Evolutionary conservation across 805 yeast species (phyloP), one percentile per base, ranked within the genome.

Genomic region (Saturnispora saitoi): DNA sequence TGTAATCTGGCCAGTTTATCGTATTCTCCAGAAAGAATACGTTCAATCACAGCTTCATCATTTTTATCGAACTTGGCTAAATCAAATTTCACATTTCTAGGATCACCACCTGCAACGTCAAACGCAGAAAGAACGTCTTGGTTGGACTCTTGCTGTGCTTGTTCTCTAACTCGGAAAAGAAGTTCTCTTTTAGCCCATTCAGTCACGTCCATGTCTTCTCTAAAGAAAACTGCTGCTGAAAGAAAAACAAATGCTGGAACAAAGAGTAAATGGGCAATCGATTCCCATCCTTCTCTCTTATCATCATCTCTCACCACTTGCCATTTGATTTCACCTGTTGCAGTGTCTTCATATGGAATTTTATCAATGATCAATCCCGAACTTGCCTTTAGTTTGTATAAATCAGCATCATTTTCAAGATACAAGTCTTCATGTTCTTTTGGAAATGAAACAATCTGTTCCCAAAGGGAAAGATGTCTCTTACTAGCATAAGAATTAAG

Each of bases 151-250:
- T 73, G 75, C 68, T 72, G 74, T 54, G 75, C 76, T 56, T 78
- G 77, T 63, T 83, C 87, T 71, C 79, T 79, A 32, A 78, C 80
- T 72, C 95, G 82, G 64, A 83, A 74, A 59, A 86, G 72, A 65
- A 86, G 76, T 70, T 86, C 95, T 63, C 84, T 78, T 63, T 78
- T 77, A 37, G 95, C 95, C 95, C 95, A 86, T 58, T 80, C 86
- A 51, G 74, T 69, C 48, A 78, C 67, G 53, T 71, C 72, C 58
- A 60, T 59, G 49, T 73, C 75, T 51, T 74, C 76, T 54, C 76
- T 70, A 67, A 77, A 80, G 42, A 75, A 56, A 51, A 75, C 66
- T 17, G 75, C 66, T 34, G 72, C 78, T 47, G 80, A 70, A 42
- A 84, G 67, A 54, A 80, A 70, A 43, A 78, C 69, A 61, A 83